Conservation (phyloP, 2,329 filamentous ascomycete species). For the Paradendryphiella salina region DNA sequence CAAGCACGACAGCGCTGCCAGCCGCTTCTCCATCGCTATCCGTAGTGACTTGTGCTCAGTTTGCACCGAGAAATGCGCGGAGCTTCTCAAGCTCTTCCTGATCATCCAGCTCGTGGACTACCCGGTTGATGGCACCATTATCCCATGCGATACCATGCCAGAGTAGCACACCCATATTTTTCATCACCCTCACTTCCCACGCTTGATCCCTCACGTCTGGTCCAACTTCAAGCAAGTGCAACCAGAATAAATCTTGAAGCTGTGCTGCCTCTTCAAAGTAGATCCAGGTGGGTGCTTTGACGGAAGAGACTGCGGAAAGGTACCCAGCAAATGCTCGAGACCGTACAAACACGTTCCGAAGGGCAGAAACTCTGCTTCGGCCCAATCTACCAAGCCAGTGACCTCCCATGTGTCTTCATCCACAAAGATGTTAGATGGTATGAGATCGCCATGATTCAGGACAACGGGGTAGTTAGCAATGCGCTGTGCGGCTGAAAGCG, state of each 20-base stretch:
- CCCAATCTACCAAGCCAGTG: constrained; percentile 65
- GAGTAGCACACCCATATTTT: constrained; percentile 60
- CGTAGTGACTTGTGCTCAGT: neutral
- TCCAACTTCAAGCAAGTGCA: constrained; percentile 41
- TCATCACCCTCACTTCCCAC: constrained; percentile 50
- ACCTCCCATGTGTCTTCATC: constrained; percentile 51
- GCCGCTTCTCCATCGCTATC: neutral
- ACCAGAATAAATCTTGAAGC: constrained; percentile 59
- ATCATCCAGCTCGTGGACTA: constrained; percentile 58
- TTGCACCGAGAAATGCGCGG: constrained; percentile 44
- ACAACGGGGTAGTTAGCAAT: constrained; percentile 56
- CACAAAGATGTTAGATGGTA: constrained; percentile 62
- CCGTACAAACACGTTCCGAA: constrained; percentile 65
- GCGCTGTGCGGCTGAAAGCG: constrained; percentile 48
- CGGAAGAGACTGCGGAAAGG: constrained; percentile 29
- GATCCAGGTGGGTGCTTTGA: constrained; percentile 13
- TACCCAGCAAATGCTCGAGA: constrained; percentile 63
- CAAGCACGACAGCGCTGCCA: neutral
- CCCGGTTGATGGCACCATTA: constrained; percentile 61
- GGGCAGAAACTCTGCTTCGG: constrained; percentile 63
- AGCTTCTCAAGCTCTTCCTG: constrained; percentile 59
- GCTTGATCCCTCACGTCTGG: constrained; percentile 43
- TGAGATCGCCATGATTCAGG: constrained; percentile 64
- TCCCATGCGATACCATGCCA: constrained; percentile 69
- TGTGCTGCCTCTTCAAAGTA: constrained; percentile 53